Evolutionary conservation across 805 yeast genomes (phyloP).

Genomic region (Kuraishia hungarica): DNA sequence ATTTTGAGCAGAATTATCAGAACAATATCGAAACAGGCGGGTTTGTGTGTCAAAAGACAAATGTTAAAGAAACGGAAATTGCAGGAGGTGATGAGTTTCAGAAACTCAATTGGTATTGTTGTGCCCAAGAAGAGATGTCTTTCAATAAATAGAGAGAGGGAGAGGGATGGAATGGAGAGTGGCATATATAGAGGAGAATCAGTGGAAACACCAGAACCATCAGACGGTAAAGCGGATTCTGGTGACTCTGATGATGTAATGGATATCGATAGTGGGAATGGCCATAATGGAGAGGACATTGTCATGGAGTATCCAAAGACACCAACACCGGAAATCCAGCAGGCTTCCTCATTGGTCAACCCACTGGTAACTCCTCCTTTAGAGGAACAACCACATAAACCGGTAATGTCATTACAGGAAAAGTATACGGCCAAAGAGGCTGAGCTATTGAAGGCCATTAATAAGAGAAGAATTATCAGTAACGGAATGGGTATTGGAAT

Average conservation of each 20-base stretch:
- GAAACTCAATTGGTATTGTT: slow-evolving; percentile 14
- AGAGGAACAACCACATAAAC: neutral
- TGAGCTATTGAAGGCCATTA: neutral
- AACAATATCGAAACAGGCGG: slow-evolving; percentile 22
- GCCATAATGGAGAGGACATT: slow-evolving; percentile 2
- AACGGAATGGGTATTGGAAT: neutral
- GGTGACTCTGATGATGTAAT: slow-evolving; percentile 11
- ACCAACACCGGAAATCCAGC: neutral
- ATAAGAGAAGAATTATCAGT: neutral
- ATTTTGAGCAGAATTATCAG: slow-evolving; percentile 24
- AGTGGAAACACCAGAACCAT: slow-evolving; percentile 8
- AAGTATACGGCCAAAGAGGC: neutral
- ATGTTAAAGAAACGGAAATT: slow-evolving; percentile 27
- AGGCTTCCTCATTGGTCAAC: neutral
- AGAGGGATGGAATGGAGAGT: too few species aligned
- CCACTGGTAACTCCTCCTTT: neutral
- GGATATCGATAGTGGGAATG: slow-evolving; percentile 12
- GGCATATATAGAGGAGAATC: too few species aligned
- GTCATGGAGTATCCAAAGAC: neutral
- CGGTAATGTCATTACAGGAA: neutral
- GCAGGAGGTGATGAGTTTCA: slow-evolving; percentile 25
- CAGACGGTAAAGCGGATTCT: too few species aligned
- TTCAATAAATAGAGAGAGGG: neutral
- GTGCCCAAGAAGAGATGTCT: slow-evolving; percentile 1
- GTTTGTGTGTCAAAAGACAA: slow-evolving; percentile 11